Evolutionary conservation across 1,139 yeast species (phyloP).

Genomic region (Debaryomyces sp.): DNA sequence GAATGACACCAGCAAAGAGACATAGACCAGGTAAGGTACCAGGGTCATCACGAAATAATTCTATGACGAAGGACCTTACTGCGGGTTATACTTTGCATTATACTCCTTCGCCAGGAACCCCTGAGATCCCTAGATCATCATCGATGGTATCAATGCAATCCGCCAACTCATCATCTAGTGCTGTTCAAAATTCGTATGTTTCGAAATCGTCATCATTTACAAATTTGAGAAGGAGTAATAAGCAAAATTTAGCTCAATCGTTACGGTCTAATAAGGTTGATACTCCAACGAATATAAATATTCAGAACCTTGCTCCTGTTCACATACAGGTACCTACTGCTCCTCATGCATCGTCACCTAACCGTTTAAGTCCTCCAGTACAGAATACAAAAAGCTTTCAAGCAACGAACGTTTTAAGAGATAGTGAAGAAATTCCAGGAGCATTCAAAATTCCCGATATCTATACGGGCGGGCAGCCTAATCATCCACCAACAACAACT

Average conservation of each 20-base stretch:
- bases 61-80: not conserved
- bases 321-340: slow-evolving; percentile 13
- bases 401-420: slow-evolving; percentile 12
- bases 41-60: not conserved
- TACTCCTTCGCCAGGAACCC: not conserved
- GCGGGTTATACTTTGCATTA: not conserved
- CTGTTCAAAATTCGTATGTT: slow-evolving; percentile 12
- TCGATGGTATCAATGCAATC: slow-evolving; percentile 15
- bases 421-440: not conserved
- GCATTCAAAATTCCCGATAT: not conserved
- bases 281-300: slow-evolving; percentile 34
- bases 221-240: slow-evolving; percentile 24
- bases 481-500: slow-evolving; percentile 5
- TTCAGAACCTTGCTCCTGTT: slow-evolving; percentile 1
- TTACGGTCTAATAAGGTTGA: slow-evolving; percentile 32
- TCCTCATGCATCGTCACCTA: slow-evolving; percentile 13
- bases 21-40: slow-evolving; percentile 37
- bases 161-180: slow-evolving; percentile 8
- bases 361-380: not conserved
- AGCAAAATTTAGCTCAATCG: slow-evolving; percentile 27
- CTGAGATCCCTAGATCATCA: slow-evolving; percentile 13
- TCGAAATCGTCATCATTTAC: slow-evolving; percentile 20
- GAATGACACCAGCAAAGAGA: slow-evolving; percentile 42
- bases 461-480: slow-evolving; percentile 2
- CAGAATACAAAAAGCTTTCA: slow-evolving; percentile 8